These are phyloP conservation scores for Pelargonium cotyledonis DNA, from an alignment of 441 rosid genomes.

Conservation along the genomic window DNA sequence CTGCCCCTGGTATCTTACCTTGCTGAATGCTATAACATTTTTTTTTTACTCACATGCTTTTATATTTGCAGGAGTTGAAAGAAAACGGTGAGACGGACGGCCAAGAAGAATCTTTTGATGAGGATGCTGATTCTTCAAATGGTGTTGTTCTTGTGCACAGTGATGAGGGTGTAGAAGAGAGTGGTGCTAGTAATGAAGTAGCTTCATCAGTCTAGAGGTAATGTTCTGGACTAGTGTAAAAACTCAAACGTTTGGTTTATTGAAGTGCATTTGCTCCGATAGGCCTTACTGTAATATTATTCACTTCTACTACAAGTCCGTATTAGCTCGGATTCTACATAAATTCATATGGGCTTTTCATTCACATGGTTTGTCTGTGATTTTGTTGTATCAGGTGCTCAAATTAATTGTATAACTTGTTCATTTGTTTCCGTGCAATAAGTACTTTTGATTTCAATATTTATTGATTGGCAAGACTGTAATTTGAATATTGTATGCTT, in stretches of 20 bases:
- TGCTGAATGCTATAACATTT: slow-evolving; percentile 3
- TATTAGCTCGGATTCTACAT: background rate
- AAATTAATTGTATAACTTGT: too few species aligned
- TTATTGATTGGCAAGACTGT: background rate
- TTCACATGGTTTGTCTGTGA: too few species aligned
- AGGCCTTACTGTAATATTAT: too few species aligned
- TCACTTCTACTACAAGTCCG: background rate
- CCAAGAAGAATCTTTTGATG: slow-evolving; percentile 83
- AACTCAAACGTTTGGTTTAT: slow-evolving; percentile 75
- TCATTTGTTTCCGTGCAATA: too few species aligned
- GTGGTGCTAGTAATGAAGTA: slow-evolving; percentile 93
- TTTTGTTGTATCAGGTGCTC: too few species aligned
- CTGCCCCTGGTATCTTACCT: background rate
- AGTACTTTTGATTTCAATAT: too few species aligned
- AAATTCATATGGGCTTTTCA: background rate
- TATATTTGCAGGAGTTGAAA: slow-evolving; percentile 28
- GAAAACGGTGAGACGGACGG: slow-evolving; percentile 61
- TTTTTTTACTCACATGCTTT: background rate
- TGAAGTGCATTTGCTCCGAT: slow-evolving; percentile 24
- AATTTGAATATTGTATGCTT: background rate
- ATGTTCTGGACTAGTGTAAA: slow-evolving; percentile 70
- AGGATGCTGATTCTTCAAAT: slow-evolving; percentile 86
- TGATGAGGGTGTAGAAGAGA: slow-evolving; percentile 93
- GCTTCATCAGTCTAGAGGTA: slow-evolving; percentile 79
- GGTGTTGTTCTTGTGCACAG: slow-evolving; percentile 90